Evolutionary conservation across 2,329 filamentous ascomycete genomes (phyloP).

Genomic region (Akanthomyces muscarius): DNA sequence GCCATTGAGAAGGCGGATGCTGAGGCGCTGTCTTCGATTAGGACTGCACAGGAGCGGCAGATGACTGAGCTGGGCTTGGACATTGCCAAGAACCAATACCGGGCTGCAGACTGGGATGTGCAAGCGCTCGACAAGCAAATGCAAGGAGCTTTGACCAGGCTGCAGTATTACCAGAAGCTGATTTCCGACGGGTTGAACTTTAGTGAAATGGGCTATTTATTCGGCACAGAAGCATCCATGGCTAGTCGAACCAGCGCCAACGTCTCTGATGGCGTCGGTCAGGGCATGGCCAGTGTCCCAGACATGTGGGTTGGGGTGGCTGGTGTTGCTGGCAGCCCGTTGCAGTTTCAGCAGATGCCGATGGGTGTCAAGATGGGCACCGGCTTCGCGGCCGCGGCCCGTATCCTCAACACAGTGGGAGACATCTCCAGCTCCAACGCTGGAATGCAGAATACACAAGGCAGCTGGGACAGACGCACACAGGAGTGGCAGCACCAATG

Average conservation of each 20-base stretch:
- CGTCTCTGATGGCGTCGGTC: slow-evolving; percentile 6
- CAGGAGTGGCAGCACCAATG: slow-evolving; percentile 16
- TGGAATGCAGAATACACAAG: not conserved
- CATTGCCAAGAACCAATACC: slow-evolving; percentile 13
- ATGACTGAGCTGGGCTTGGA: slow-evolving; percentile 12
- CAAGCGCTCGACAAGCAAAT: slow-evolving; percentile 15
- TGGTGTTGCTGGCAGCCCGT: not conserved
- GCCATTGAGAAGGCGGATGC: slow-evolving; percentile 8
- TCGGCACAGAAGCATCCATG: slow-evolving; percentile 12
- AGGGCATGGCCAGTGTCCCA: slow-evolving; percentile 10
- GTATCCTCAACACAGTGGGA: slow-evolving; percentile 13
- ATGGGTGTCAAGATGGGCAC: slow-evolving; percentile 16
- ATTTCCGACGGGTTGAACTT: slow-evolving; percentile 10
- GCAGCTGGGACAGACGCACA: slow-evolving; percentile 13
- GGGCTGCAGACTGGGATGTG: slow-evolving; percentile 15
- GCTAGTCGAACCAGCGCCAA: slow-evolving; percentile 12
- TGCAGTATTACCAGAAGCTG: slow-evolving; percentile 13
- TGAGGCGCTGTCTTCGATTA: slow-evolving; percentile 5
- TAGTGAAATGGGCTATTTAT: slow-evolving; percentile 9
- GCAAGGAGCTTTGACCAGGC: slow-evolving; percentile 2
- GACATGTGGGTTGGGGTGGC: slow-evolving; percentile 15
- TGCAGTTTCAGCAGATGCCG: slow-evolving; percentile 16
- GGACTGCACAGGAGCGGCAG: slow-evolving; percentile 7
- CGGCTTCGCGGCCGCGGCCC: slow-evolving; percentile 12
- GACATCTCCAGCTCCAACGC: slow-evolving; percentile 12